These are phyloP conservation scores for Tetracladium maxilliforme DNA, from an alignment of 2,329 filamentous ascomycete species.

Conservation along the genomic window DNA sequence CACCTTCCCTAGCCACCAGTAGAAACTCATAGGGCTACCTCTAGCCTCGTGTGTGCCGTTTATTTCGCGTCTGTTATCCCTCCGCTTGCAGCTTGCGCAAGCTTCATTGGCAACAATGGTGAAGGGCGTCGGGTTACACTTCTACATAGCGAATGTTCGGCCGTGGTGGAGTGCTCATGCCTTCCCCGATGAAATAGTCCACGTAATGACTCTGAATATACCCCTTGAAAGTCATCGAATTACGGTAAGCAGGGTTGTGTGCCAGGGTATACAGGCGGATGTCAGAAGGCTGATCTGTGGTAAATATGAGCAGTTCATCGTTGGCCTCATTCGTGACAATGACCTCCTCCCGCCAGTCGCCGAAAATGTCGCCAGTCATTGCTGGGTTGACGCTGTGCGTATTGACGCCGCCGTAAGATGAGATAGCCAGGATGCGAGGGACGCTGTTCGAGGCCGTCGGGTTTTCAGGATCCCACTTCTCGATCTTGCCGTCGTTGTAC, in stretches of 20 bases:
- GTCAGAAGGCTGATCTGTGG: conserved; percentile 1
- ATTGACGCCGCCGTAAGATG: conserved; percentile 1
- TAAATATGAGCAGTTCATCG: conserved; percentile 2
- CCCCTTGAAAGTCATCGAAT: conserved; percentile 1
- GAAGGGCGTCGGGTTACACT: too few relatives aligned
- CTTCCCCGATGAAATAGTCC: conserved; percentile 1
- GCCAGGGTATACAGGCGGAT: conserved; percentile 1
- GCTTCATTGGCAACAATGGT: too few relatives aligned
- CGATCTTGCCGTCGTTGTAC: conserved; percentile 2
- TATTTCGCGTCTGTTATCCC: too few relatives aligned
- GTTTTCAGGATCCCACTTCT: conserved; percentile 1
- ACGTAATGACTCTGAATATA: conserved; percentile 1
- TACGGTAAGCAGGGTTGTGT: conserved; percentile 2
- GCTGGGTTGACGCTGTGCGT: conserved; percentile 1
- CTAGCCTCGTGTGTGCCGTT: too few relatives aligned
- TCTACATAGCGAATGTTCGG: conserved; percentile 1
- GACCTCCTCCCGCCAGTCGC: conserved; percentile 2
- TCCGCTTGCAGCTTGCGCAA: too few relatives aligned
- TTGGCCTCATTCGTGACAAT: conserved; percentile 1
- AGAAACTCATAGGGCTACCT: too few relatives aligned
- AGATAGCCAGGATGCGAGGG: conserved; percentile 1
- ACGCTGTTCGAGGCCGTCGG: background rate
- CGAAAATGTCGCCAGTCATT: conserved; percentile 1
- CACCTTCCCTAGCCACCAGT: too few relatives aligned
- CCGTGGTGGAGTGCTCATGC: conserved; percentile 1